Evolutionary conservation across 805 yeast genomes (phyloP), one percentile per base, ranked within the genome.

Genomic region (Zygosaccharomyces siamensis): DNA sequence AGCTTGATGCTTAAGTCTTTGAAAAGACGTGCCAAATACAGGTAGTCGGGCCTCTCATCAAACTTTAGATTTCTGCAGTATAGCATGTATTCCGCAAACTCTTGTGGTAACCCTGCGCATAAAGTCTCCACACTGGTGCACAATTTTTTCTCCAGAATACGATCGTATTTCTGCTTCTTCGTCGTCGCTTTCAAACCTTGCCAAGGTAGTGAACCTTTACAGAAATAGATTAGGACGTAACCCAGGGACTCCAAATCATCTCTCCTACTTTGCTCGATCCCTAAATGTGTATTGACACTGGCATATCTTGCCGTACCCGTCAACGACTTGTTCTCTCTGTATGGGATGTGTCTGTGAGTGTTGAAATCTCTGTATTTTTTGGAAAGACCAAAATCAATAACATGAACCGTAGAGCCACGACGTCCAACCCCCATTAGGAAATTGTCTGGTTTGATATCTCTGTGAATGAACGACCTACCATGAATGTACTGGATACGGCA

Each of bases 251-350:
- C 99, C 60, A 92, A 77, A 68, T 92, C 99, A 70, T 92, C 99
- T 68, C 99, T 81, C 73, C 99, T 83, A 60, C 89, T 83, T 72
- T 92, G 99, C 68, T 92, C 99, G 59, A 92, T 86, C 48, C 99
- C 99, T 67, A 93, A 75, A 71, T 92, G 99, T 31, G 99, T 92
- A 70, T 90, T 92, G 59, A 93, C 84, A 51, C 89, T 80, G 45
- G 97, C 97, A 69, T 92, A 93, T 64, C 99, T 82, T 14, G 98
- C 98, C 23, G 99, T 92, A 63, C 99, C 99, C 12, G 97, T 92
- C 61, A 92, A 79, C 63, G 92, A 89, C 71, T 93, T 92, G 71
- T 92, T 90, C 72, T 92, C 98, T 57, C 96, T 80, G 71, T 92
- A 93, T 10, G 97, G 97, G 50, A 93, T 93, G 68, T 92, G 99